Evolutionary conservation across 2,329 filamentous ascomycete species (phyloP).

Genomic region (Ciborinia camelliae): DNA sequence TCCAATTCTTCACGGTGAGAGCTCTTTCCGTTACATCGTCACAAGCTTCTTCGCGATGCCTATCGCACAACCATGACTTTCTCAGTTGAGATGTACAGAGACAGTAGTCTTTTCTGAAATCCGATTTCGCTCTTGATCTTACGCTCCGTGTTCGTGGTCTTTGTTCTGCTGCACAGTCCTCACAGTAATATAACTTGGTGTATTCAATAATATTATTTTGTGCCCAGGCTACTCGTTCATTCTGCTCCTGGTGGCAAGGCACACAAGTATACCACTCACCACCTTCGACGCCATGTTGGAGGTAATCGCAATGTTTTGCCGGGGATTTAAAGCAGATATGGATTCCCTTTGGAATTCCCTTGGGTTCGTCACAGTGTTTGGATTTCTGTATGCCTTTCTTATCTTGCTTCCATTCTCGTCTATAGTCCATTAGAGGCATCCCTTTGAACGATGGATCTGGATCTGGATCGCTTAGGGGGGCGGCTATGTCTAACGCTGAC

Average conservation of each 20-base stretch:
- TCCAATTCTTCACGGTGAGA: not conserved
- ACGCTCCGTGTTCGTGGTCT: not conserved
- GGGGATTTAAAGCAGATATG: slow-evolving; percentile 10
- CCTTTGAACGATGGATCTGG: not conserved
- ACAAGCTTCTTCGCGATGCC: not conserved
- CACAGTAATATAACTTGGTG: slow-evolving; percentile 4
- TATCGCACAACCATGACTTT: slow-evolving; percentile 11
- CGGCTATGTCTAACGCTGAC: no score
- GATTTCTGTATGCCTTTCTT: not conserved
- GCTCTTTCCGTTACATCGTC: not conserved
- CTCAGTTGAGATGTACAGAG: slow-evolving; percentile 1
- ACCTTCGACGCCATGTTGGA: not conserved
- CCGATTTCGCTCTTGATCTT: fast-evolving
- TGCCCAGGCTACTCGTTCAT: not conserved
- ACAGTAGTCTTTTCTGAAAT: not conserved
- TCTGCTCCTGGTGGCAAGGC: not conserved
- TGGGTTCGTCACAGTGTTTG: not conserved
- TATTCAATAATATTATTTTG: not conserved
- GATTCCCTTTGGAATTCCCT: no score
- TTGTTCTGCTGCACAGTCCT: not conserved
- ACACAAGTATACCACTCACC: slow-evolving; percentile 1
- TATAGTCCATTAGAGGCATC: not conserved
- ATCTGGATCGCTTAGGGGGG: not conserved
- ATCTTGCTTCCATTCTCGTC: slow-evolving; percentile 3
- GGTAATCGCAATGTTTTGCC: slow-evolving; percentile 4